phyloP scores from a whole-genome alignment of 1,284 basidiomycete species.

The Lignosus rhinocerotis region DNA sequence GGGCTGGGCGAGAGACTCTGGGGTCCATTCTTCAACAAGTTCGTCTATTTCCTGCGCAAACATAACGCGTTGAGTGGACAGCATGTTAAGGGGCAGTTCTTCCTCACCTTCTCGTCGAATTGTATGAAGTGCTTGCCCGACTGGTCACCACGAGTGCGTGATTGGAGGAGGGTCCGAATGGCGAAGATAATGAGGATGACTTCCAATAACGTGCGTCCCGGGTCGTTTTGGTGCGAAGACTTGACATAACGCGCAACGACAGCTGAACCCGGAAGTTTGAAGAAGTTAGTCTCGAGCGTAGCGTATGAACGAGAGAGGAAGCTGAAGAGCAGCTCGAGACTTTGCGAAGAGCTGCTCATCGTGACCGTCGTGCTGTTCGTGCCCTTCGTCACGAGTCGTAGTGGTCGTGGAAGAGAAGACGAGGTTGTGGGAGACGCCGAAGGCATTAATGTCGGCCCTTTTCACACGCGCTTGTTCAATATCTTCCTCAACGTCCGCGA shows the following conservation, averaged over 20 bases:
- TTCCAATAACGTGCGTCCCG: slow-evolving; percentile 90
- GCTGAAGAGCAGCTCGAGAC: slow-evolving; percentile 60
- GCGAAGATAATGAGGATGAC: slow-evolving; percentile 89
- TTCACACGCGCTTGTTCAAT: slow-evolving; percentile 5
- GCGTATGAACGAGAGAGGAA: slow-evolving; percentile 57
- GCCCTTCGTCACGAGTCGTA: slow-evolving; percentile 14
- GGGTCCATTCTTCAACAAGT: slow-evolving; percentile 93
- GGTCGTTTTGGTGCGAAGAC: slow-evolving; percentile 89
- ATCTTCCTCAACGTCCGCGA: slow-evolving; percentile 24
- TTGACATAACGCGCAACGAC: slow-evolving; percentile 91
- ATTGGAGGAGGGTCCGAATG: slow-evolving; percentile 86
- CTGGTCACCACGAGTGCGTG: slow-evolving; percentile 84
- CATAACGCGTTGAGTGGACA: neutral
- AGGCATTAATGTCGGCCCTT: neutral
- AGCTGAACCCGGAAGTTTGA: slow-evolving; percentile 83
- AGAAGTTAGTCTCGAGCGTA: slow-evolving; percentile 61
- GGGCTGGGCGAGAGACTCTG: slow-evolving; percentile 79
- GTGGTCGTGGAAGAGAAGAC: slow-evolving; percentile 19
- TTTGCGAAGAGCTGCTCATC: slow-evolving; percentile 40
- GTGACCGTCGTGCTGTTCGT: slow-evolving; percentile 23
- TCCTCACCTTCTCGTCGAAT: slow-evolving; percentile 81
- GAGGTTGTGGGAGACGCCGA: neutral
- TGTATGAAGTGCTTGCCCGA: slow-evolving; percentile 91
- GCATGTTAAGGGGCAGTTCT: neutral
- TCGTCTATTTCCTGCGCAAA: slow-evolving; percentile 90